phyloP scores from a whole-genome alignment of 2,329 filamentous ascomycete species.

The Bipolaris cookei region DNA sequence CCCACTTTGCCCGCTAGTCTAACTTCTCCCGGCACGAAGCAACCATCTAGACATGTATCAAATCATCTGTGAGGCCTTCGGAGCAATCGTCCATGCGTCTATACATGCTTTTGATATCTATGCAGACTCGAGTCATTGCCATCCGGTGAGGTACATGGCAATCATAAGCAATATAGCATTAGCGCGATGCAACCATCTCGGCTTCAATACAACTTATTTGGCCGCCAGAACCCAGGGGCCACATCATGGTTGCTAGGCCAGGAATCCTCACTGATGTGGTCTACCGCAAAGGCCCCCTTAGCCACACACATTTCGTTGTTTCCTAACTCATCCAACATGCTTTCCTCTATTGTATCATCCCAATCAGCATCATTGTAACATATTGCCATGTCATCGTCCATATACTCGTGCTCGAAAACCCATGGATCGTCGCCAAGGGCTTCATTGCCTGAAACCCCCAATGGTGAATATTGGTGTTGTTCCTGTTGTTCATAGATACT shows the following conservation, averaged over 20 bases:
- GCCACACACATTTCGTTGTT: neutral
- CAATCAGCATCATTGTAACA: neutral
- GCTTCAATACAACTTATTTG: slow-evolving; percentile 53
- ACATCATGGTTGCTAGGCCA: slow-evolving; percentile 22
- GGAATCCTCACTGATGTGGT: slow-evolving; percentile 7
- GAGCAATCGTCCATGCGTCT: neutral
- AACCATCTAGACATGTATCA: neutral
- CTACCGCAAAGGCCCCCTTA: neutral
- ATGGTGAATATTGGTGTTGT: slow-evolving; percentile 16
- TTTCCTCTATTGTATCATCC: slow-evolving; percentile 4
- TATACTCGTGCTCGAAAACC: neutral
- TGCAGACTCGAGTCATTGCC: neutral
- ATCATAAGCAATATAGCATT: neutral
- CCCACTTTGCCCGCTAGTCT: neutral
- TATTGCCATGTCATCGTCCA: slow-evolving; percentile 3
- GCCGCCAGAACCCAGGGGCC: slow-evolving; percentile 52
- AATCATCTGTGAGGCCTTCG: no score
- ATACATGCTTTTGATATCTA: neutral
- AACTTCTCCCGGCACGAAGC: neutral
- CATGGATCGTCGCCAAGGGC: neutral
- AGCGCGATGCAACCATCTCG: neutral
- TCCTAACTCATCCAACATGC: neutral
- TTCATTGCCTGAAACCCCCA: neutral
- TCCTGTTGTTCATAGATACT: slow-evolving; percentile 41
- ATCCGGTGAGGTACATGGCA: neutral